phyloP scores from a whole-genome alignment of 768 basidiomycete species.

The Leccinum fibrillosum region DNA sequence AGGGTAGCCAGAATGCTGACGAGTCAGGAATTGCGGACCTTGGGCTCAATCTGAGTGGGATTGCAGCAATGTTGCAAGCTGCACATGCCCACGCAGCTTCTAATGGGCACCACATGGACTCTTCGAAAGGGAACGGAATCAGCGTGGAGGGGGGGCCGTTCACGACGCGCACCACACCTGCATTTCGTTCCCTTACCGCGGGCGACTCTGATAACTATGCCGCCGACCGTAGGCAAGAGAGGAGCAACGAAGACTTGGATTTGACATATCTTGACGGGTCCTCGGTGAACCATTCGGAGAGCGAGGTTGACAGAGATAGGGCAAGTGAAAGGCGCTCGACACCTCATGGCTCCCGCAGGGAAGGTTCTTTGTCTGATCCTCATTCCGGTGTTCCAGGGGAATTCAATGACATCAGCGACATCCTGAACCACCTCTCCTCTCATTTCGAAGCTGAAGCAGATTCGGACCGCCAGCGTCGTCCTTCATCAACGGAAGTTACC shows the following conservation, averaged over 20 bases:
- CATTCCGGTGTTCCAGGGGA: constrained; percentile 52
- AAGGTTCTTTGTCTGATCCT: constrained; percentile 36
- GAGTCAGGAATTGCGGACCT: constrained; percentile 33
- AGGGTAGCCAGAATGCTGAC: constrained; percentile 13
- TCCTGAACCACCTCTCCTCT: constrained; percentile 67
- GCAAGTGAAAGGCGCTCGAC: constrained; percentile 40
- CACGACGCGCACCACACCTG: constrained; percentile 66
- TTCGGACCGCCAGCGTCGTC: constrained; percentile 39
- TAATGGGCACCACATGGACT: constrained; percentile 44
- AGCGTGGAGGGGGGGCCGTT: constrained; percentile 44
- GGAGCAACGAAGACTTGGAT: constrained; percentile 49
- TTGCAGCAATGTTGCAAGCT: constrained; percentile 79
- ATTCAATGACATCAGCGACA: constrained; percentile 74
- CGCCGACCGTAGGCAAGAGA: constrained; percentile 25
- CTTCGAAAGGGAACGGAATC: constrained; percentile 46
- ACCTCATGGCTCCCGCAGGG: constrained; percentile 19
- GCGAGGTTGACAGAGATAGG: constrained; percentile 35
- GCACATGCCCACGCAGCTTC: constrained; percentile 61
- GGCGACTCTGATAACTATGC: constrained; percentile 31
- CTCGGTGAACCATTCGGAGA: constrained; percentile 17
- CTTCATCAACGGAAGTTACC: constrained; percentile 30
- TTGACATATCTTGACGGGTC: constrained; percentile 48
- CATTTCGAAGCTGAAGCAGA: constrained; percentile 61
- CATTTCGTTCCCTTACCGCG: constrained; percentile 75
- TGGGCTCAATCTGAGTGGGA: constrained; percentile 56